Percentiles rank a stretch among this genome's conserved stretches.
These are phyloP conservation scores for Backusella tarrabulga DNA, from an alignment of 192 early-diverging fungal species.

Conservation along the genomic window DNA sequence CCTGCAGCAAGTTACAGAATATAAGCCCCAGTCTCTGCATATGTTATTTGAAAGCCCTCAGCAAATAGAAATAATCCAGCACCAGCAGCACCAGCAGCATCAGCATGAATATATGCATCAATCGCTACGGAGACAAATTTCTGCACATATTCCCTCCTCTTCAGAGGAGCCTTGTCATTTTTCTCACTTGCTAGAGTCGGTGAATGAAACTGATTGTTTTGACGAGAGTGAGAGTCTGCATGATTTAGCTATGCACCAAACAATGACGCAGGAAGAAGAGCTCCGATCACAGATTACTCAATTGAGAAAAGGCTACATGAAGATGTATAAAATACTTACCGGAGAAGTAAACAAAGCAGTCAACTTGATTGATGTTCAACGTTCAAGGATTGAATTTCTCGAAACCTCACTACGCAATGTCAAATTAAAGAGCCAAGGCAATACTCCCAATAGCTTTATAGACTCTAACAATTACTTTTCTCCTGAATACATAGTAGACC, in stretches of 20 bases:
- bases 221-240: not conserved
- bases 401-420: constrained; percentile 3
- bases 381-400: constrained; percentile 15
- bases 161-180: constrained; percentile 3
- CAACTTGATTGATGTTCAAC: not conserved
- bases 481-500: constrained; percentile 3
- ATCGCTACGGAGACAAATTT: not conserved
- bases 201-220: not conserved
- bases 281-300: constrained; percentile 10
- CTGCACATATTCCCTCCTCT: constrained; percentile 1
- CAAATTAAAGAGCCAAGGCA: not conserved
- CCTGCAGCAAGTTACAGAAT: not conserved
- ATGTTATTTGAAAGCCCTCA: constrained; percentile 1
- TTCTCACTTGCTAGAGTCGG: not conserved
- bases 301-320: constrained; percentile 4
- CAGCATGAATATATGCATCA: constrained; percentile 3
- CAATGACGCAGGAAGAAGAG: constrained; percentile 15
- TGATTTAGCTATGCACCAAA: constrained; percentile 13
- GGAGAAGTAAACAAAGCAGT: constrained; percentile 11
- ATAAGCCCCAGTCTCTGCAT: not conserved
- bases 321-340: constrained; percentile 12
- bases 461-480: constrained; percentile 6
- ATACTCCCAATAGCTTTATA: not conserved
- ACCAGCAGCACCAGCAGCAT: constrained; percentile 11
- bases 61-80: not conserved